Conservation (phyloP, 2,329 filamentous ascomycete genomes). For the Scedosporium apiospermum region DNA sequence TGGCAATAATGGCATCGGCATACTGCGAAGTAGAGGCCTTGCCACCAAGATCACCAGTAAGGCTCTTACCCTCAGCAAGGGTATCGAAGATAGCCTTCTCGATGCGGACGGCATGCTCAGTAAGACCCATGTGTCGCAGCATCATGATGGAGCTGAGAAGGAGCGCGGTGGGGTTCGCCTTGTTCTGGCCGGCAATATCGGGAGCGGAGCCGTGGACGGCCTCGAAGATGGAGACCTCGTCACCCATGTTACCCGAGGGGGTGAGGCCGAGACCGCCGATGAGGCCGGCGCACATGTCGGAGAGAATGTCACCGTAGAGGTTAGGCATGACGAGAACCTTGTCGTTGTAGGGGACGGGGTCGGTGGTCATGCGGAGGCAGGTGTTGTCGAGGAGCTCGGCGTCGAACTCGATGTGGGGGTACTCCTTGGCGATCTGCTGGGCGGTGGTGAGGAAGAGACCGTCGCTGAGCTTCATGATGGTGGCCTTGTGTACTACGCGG, state of each 20-base stretch:
- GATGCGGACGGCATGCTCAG: constrained; percentile 74
- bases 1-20: constrained; percentile 77
- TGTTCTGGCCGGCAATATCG: constrained; percentile 89
- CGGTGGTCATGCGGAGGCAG: constrained; percentile 96
- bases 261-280: constrained; percentile 96
- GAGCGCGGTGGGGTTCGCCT: constrained; percentile 95
- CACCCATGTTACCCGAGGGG: constrained; percentile 95
- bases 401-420: constrained; percentile 91
- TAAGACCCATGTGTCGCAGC: constrained; percentile 95
- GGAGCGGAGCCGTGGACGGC: constrained; percentile 96
- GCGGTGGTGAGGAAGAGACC: constrained; percentile 92
- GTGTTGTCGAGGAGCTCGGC: constrained; percentile 98
- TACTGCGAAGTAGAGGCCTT: constrained; percentile 96
- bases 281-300: constrained; percentile 97
- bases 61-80: constrained; percentile 86
- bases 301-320: constrained; percentile 98
- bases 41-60: constrained; percentile 93
- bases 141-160: constrained; percentile 98
- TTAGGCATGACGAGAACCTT: constrained; percentile 98
- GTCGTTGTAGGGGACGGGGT: constrained; percentile 95
- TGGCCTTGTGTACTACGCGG: constrained; percentile 97
- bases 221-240: constrained; percentile 99
- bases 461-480: constrained; percentile 99
- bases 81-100: constrained; percentile 94
- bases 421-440: constrained; percentile 83